These are phyloP conservation scores for Alloascoidea africana DNA, from an alignment of 805 yeast genomes.

Conservation along the genomic window DNA sequence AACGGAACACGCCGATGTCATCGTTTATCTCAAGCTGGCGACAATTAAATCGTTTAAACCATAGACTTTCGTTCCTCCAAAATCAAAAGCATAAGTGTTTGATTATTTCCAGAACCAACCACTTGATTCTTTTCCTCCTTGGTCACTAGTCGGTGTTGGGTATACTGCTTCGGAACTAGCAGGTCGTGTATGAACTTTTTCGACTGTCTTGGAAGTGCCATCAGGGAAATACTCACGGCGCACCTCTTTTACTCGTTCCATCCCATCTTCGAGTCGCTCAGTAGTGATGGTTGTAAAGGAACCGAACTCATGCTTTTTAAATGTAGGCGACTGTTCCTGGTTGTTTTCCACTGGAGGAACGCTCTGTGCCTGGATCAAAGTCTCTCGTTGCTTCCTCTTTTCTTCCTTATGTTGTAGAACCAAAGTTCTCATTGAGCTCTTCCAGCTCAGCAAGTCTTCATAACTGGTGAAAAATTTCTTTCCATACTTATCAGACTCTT, in stretches of 20 bases:
- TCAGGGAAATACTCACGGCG: not conserved
- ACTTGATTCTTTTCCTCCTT: not conserved
- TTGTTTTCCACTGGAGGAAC: no score
- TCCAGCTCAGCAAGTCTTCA: slow-evolving; percentile 3
- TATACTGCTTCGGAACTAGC: not conserved
- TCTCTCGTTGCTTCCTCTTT: no score
- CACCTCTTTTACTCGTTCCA: not conserved
- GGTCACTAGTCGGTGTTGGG: not conserved
- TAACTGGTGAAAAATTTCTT: not conserved
- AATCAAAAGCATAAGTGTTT: not conserved
- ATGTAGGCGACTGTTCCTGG: not conserved
- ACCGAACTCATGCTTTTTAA: not conserved
- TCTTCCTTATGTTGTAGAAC: not conserved
- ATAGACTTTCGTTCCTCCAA: not conserved
- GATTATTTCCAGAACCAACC: slow-evolving; percentile 1
- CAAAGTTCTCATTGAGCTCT: not conserved
- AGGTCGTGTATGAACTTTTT: not conserved
- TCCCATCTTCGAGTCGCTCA: not conserved
- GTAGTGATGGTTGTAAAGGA: not conserved
- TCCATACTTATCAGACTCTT: slow-evolving; percentile 1
- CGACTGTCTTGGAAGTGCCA: not conserved
- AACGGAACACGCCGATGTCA: no score
- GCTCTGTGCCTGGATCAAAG: not conserved
- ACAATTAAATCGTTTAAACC: not conserved
- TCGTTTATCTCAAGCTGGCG: no score